Conservation (phyloP, 2,329 filamentous ascomycete genomes). For the Geosmithia putterillii region DNA sequence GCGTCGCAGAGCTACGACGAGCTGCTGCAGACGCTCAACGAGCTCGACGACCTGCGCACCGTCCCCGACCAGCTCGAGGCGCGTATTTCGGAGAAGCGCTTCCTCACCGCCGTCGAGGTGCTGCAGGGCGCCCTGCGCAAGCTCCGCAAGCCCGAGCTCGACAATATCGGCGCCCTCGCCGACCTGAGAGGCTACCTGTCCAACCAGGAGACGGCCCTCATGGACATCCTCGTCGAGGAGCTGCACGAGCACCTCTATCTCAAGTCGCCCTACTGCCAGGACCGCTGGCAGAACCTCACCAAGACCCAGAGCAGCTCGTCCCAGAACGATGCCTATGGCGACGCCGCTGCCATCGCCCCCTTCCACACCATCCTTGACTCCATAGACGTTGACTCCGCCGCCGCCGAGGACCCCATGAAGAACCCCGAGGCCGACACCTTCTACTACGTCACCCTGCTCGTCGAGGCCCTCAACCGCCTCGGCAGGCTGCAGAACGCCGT, state of each 20-base stretch:
- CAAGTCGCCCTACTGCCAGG: slow-evolving; percentile 94
- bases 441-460: slow-evolving; percentile 75
- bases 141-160: slow-evolving; percentile 76
- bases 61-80: slow-evolving; percentile 90
- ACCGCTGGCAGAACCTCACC: slow-evolving; percentile 79
- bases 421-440: slow-evolving; percentile 96
- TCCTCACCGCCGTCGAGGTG: slow-evolving; percentile 83
- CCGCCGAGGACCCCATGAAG: slow-evolving; percentile 78
- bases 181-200: slow-evolving; percentile 80
- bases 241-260: slow-evolving; percentile 94
- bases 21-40: slow-evolving; percentile 69
- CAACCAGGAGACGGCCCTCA: slow-evolving; percentile 84
- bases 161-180: slow-evolving; percentile 77
- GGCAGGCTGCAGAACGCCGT: slow-evolving; percentile 76
- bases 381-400: slow-evolving; percentile 45
- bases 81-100: slow-evolving; percentile 90
- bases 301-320: slow-evolving; percentile 44
- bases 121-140: slow-evolving; percentile 77
- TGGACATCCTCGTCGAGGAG: slow-evolving; percentile 94
- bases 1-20: slow-evolving; percentile 85
- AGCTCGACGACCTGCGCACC: slow-evolving; percentile 76
- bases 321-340: slow-evolving; percentile 33
- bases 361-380: slow-evolving; percentile 49
- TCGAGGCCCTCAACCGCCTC: slow-evolving; percentile 84
- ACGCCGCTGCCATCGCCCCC: slow-evolving; percentile 29